Evolutionary conservation across 768 basidiomycete species (phyloP).

Genomic region (Solioccasus polychromus): DNA sequence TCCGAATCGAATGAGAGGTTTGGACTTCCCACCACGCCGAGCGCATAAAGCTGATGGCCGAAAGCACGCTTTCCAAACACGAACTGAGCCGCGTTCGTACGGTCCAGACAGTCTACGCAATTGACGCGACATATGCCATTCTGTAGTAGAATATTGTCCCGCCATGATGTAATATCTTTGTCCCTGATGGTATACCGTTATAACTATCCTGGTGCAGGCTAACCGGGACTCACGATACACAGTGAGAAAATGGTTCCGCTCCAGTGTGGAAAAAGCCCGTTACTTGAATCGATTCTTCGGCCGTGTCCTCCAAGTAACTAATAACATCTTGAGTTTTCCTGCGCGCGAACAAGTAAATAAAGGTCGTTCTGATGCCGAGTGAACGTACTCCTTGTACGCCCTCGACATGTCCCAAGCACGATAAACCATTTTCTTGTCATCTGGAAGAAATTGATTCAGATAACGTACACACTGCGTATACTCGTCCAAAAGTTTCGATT

Average conservation of each 20-base stretch:
- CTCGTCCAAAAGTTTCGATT: slow-evolving; percentile 86
- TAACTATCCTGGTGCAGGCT: not conserved
- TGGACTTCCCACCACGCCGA: slow-evolving; percentile 84
- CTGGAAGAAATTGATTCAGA: slow-evolving; percentile 92
- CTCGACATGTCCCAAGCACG: slow-evolving; percentile 96
- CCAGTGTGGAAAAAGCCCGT: slow-evolving; percentile 97
- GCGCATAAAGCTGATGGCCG: slow-evolving; percentile 92
- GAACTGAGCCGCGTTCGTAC: slow-evolving; percentile 96
- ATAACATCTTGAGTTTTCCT: slow-evolving; percentile 97
- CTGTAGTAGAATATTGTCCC: slow-evolving; percentile 74
- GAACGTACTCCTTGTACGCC: slow-evolving; percentile 85
- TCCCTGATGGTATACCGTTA: slow-evolving; percentile 26
- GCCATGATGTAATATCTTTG: slow-evolving; percentile 41
- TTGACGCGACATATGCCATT: slow-evolving; percentile 92
- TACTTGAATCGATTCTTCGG: slow-evolving; percentile 87
- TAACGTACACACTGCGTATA: slow-evolving; percentile 91
- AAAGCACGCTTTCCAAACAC: slow-evolving; percentile 94
- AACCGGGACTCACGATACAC: slow-evolving; percentile 30
- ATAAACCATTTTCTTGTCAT: slow-evolving; percentile 83
- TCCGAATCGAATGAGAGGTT: slow-evolving; percentile 90
- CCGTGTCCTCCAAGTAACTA: slow-evolving; percentile 90
- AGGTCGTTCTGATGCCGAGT: slow-evolving; percentile 1
- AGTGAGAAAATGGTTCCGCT: slow-evolving; percentile 77
- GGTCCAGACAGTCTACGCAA: slow-evolving; percentile 95
- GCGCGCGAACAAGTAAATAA: not conserved